A percentile compares a stretch with the other conserved stretches of the same genome.
Conservation (phyloP, 352 stramenopile species). For the Peronospora destructor region DNA sequence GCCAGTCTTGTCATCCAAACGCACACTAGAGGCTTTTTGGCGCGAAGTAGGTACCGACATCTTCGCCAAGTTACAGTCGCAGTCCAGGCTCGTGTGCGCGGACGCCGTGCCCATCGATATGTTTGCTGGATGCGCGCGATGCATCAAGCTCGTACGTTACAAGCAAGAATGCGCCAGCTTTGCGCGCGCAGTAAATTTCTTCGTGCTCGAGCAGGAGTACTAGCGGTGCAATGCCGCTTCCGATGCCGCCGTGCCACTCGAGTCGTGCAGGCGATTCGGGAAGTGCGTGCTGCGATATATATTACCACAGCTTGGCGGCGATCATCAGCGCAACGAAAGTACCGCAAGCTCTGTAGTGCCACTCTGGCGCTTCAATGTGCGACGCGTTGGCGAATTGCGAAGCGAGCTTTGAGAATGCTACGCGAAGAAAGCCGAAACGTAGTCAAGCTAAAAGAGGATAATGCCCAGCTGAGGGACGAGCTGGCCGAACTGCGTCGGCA, state of each 20-base stretch:
- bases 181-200: conserved; percentile 32
- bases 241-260: conserved; percentile 33
- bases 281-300: conserved; percentile 36
- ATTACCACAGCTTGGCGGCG: conserved; percentile 40
- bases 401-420: conserved; percentile 32
- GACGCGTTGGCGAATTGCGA: conserved; percentile 36
- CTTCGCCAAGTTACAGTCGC: conserved; percentile 32
- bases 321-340: conserved; percentile 27
- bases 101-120: conserved; percentile 26
- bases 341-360: conserved; percentile 21
- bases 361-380: conserved; percentile 54
- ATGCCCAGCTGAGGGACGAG: conserved; percentile 61
- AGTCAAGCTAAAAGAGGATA: conserved; percentile 65
- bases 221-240: conserved; percentile 46
- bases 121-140: conserved; percentile 40
- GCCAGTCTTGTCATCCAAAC: conserved; percentile 51
- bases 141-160: conserved; percentile 37
- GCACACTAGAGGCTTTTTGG: conserved; percentile 40
- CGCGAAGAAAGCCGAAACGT: conserved; percentile 70
- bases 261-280: conserved; percentile 34
- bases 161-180: conserved; percentile 40
- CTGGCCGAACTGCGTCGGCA: conserved; percentile 50
- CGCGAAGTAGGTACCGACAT: conserved; percentile 29
- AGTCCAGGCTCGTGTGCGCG: conserved; percentile 42
- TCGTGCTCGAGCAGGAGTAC: conserved; percentile 31